phyloP scores from a whole-genome alignment of 1,284 basidiomycete genomes.

The Porphyrellus sp. region DNA sequence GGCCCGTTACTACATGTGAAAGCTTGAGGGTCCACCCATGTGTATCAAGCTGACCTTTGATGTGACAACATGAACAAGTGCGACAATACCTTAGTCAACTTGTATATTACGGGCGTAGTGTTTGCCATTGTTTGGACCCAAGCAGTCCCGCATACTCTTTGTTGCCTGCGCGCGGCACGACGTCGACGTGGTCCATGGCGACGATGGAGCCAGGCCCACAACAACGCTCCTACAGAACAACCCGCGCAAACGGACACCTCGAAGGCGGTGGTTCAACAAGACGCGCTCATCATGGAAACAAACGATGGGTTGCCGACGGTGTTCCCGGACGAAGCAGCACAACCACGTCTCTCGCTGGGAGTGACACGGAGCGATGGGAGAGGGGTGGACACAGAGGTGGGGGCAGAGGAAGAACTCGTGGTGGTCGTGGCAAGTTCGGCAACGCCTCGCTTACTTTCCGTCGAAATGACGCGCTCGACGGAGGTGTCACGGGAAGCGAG shows the following conservation, averaged over 20 bases:
- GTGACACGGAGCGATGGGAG: conserved; percentile 56
- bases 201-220: conserved; percentile 28
- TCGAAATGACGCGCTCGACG: conserved; percentile 24
- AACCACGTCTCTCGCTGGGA: conserved; percentile 35
- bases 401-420: conserved; percentile 38
- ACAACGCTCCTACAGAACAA: conserved; percentile 17
- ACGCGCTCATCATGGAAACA: conserved; percentile 42
- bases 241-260: conserved; percentile 20
- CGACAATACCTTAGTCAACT: too few relatives aligned
- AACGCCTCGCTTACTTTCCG: conserved; percentile 37
- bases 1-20: too few relatives aligned
- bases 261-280: conserved; percentile 21
- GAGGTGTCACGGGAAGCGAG: conserved; percentile 30
- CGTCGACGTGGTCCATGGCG: conserved; percentile 14
- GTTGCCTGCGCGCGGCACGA: conserved; percentile 1
- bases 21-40: too few relatives aligned
- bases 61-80: too few relatives aligned
- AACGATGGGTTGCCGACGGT: conserved; percentile 51
- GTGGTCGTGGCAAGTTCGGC: conserved; percentile 38
- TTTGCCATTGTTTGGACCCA: conserved; percentile 1
- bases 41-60: too few relatives aligned
- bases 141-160: background rate
- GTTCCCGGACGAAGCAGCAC: conserved; percentile 34
- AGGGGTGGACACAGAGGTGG: conserved; percentile 46
- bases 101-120: too few relatives aligned